Percentiles rank a stretch among this genome's conserved stretches.
Evolutionary conservation across 148 eudicot species (phyloP).

Genomic region (Rhododendron molle): DNA sequence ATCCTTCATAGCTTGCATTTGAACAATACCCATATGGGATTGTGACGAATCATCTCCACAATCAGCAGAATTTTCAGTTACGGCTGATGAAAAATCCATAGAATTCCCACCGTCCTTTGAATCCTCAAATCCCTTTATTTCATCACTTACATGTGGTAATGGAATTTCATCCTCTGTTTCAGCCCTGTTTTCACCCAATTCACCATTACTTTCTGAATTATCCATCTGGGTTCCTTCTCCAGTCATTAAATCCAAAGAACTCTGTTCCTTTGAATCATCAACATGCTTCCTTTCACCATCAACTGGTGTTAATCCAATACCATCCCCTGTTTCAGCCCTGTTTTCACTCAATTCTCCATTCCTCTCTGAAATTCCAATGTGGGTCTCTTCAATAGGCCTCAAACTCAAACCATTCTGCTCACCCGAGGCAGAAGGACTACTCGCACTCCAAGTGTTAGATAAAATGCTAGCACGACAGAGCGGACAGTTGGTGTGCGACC

Average conservation of each 20-base stretch:
- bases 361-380: constrained; percentile 18
- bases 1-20: not conserved
- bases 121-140: constrained; percentile 2
- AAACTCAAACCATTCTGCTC: constrained; percentile 15
- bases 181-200: constrained; percentile 13
- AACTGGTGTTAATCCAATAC: not conserved
- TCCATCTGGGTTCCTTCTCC: constrained; percentile 13
- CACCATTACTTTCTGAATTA: constrained; percentile 25
- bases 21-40: not conserved
- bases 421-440: constrained; percentile 13
- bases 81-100: not conserved
- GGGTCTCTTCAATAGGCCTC: constrained; percentile 13
- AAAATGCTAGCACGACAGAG: constrained; percentile 51
- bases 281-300: constrained; percentile 6
- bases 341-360: constrained; percentile 18
- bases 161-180: constrained; percentile 12
- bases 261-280: constrained; percentile 3
- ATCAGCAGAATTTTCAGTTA: not conserved
- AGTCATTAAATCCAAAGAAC: constrained; percentile 12
- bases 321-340: constrained; percentile 9
- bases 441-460: constrained; percentile 9
- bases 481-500: constrained; percentile 65
- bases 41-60: not conserved
- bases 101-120: constrained; percentile 1
- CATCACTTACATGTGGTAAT: not conserved